Conservation (phyloP, 2,329 filamentous ascomycete genomes). For the Aspergillus nomiae region DNA sequence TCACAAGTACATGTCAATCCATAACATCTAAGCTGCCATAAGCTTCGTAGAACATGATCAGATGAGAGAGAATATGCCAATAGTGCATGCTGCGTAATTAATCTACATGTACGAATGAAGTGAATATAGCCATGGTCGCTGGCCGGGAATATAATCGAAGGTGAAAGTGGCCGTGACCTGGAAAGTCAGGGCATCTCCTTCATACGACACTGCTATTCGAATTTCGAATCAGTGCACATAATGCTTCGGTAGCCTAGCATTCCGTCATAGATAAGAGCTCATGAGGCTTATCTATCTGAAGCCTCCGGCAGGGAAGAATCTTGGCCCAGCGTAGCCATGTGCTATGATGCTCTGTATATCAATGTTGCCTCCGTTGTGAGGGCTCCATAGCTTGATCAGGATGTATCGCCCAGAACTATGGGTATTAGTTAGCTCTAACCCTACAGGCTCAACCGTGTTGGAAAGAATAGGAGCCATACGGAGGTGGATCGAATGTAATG, state of each 20-base stretch:
- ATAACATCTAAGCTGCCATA: neutral
- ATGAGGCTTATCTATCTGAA: slow-evolving; percentile 47
- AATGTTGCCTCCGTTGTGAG: slow-evolving; percentile 73
- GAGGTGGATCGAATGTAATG: slow-evolving; percentile 67
- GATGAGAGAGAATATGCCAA: neutral
- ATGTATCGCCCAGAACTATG: slow-evolving; percentile 74
- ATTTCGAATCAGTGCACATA: neutral
- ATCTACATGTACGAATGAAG: neutral
- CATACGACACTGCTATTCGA: neutral
- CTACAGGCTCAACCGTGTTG: neutral
- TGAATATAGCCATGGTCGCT: neutral
- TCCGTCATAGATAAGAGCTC: neutral
- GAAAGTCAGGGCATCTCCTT: too few relatives aligned
- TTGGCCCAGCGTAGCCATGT: slow-evolving; percentile 80
- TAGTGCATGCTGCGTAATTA: neutral
- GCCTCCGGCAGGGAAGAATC: slow-evolving; percentile 75
- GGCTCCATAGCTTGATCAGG: slow-evolving; percentile 87
- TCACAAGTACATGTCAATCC: neutral
- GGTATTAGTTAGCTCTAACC: neutral
- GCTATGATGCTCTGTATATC: slow-evolving; percentile 86
- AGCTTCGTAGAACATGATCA: neutral
- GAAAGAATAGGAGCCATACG: slow-evolving; percentile 31
- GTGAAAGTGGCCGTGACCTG: neutral
- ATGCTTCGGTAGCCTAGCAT: neutral
- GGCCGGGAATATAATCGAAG: neutral